Evolutionary conservation across 1,139 yeast species (phyloP).

Genomic region (Wickerhamomyces sp.): DNA sequence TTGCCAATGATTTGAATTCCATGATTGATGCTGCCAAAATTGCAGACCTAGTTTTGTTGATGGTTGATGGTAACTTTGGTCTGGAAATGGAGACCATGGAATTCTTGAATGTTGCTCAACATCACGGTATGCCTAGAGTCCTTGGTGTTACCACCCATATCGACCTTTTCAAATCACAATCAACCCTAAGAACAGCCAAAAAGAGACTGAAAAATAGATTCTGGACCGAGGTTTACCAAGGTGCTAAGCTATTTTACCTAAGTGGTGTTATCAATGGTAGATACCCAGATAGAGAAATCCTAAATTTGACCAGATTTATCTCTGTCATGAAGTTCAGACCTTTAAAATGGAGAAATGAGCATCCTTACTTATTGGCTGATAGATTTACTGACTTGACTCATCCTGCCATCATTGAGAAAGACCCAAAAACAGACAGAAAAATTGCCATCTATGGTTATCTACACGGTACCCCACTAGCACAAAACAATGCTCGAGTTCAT

Average conservation of each 20-base stretch:
- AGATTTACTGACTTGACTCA: constrained; percentile 94
- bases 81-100: constrained; percentile 99
- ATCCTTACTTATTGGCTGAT: constrained; percentile 89
- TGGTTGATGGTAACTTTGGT: constrained; percentile 97
- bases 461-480: constrained; percentile 86
- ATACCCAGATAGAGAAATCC: constrained; percentile 93
- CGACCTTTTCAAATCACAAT: constrained; percentile 85
- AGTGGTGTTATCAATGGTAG: constrained; percentile 97
- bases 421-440: constrained; percentile 82
- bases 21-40: constrained; percentile 96
- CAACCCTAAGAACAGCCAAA: constrained; percentile 87
- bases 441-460: constrained; percentile 91
- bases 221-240: constrained; percentile 99
- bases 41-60: constrained; percentile 83
- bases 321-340: constrained; percentile 98
- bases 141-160: constrained; percentile 94
- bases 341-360: constrained; percentile 97
- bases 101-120: constrained; percentile 90
- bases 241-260: constrained; percentile 90
- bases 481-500: constrained; percentile 74
- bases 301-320: constrained; percentile 86
- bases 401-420: constrained; percentile 72
- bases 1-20: constrained; percentile 85
- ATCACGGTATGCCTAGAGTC: constrained; percentile 98
- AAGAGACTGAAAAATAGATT: constrained; percentile 89